Base-by-base conservation (phyloP, 1,284 basidiomycete genomes). In the Polyporus tsugae region DNA sequence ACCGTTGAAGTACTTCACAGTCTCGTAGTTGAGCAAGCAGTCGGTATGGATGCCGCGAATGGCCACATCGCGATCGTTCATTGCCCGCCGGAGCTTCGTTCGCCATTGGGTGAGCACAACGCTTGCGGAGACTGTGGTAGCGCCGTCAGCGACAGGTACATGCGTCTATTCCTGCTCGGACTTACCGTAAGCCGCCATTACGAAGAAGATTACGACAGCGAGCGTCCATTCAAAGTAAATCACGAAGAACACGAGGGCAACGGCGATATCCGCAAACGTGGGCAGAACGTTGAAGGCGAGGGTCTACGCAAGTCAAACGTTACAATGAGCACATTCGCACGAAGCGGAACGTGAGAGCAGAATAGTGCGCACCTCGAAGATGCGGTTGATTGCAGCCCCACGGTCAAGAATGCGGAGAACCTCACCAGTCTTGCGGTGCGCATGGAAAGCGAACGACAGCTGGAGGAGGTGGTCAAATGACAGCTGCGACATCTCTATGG, bases 391-490 rank as follows among this genome's bases (percentile, higher is more conserved):
- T 1, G 87, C 86, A 4, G 86, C 82, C 15, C 89, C 89, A 62
- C 89, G 83, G 70, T 89, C 88, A n/a, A 91, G 81, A 69, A 90
- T 90, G n/a, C 89, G 82, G 17, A 91, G 81, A 17, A 91, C 82
- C 75, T 91, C 89, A 39, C 89, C 89, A 4, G 89, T 91, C 80
- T 89, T 89, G 69, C 88, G 87, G 70, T 87, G 87, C 13, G 89
- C 91, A 80, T 96, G 92, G 87, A 93, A 97, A n/a, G 91, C 87
- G 73, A 96, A 90, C 10, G 92, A 93, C 29, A 97, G 87, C 70
- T 93, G 92, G 17, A 96, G 84, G 11, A 95, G 79, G 74, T 95
- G 94, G 69, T 94, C 89, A 78, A 92, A 93, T 5, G 91, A 91
- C 66, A 95, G 82, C 74, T 91, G 87, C 0, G 91, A 92, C 89